Conservation (phyloP, 2,329 filamentous ascomycete species). For the Talaromyces sp. region DNA sequence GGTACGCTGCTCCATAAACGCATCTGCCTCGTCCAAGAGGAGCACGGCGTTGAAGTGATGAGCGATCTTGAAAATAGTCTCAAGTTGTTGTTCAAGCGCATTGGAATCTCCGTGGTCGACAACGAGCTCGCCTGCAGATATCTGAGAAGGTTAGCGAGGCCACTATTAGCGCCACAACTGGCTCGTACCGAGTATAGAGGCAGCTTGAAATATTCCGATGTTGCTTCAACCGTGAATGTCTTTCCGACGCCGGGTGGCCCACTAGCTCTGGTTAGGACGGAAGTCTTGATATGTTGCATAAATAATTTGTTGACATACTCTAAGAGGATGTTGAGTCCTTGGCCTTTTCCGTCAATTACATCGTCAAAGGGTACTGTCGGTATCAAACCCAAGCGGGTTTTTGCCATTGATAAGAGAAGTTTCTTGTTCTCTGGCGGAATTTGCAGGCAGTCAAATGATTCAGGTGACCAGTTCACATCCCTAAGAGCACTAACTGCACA, state of each 20-base stretch:
- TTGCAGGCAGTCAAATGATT: conserved; percentile 23
- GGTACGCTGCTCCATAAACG: conserved; percentile 33
- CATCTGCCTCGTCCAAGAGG: conserved; percentile 45
- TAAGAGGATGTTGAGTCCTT: conserved; percentile 32
- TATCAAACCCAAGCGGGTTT: conserved; percentile 20
- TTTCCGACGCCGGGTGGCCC: conserved; percentile 27
- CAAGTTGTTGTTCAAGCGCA: conserved; percentile 44
- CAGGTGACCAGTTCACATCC: conserved; percentile 20
- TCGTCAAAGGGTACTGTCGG: conserved; percentile 29
- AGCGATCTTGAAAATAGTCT: conserved; percentile 29
- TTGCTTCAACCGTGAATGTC: conserved; percentile 39
- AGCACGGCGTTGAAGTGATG: conserved; percentile 34
- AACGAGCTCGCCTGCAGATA: conserved; percentile 22
- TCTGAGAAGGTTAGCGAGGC: conserved; percentile 16
- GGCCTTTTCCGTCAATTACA: conserved; percentile 38
- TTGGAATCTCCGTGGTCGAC: conserved; percentile 22
- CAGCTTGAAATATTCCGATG: conserved; percentile 29
- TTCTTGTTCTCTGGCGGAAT: conserved; percentile 24
- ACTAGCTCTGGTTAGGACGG: conserved; percentile 13
- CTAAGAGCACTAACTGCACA: conserved; percentile 22
- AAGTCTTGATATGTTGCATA: conserved; percentile 7
- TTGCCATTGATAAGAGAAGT: conserved; percentile 19
- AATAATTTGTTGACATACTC: conserved; percentile 18
- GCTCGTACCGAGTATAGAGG: conserved; percentile 28
- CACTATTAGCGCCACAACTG: not conserved